Percentiles rank a stretch among this genome's conserved stretches.
Evolutionary conservation across 2,329 filamentous ascomycete genomes (phyloP).

Genomic region (Alternaria triticina): DNA sequence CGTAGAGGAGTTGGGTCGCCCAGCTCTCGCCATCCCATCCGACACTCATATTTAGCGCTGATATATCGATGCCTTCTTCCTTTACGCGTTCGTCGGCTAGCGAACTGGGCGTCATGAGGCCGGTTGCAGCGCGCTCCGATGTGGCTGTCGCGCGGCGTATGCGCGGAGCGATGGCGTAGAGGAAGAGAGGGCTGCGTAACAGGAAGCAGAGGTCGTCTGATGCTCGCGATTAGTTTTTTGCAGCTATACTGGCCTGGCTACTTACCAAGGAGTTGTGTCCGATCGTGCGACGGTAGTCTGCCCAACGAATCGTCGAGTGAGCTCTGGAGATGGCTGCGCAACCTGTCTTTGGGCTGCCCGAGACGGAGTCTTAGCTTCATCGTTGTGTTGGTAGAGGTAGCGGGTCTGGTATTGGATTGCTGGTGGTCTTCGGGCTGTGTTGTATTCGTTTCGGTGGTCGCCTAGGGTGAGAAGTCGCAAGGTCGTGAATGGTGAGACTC

Average conservation of each 20-base stretch:
- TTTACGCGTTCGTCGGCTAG: not conserved
- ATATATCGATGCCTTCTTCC: not conserved
- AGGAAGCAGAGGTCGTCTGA: conserved; percentile 15
- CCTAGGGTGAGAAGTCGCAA: not conserved
- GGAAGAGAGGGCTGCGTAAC: conserved; percentile 12
- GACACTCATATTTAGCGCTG: conserved; percentile 5
- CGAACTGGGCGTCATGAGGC: not conserved
- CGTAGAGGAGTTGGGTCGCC: conserved; percentile 8
- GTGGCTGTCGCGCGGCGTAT: not conserved
- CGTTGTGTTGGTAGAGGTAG: not conserved
- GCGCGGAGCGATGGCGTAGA: conserved; percentile 10
- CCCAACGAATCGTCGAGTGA: conserved; percentile 7
- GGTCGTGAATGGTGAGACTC: too few species aligned
- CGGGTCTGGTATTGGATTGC: not conserved
- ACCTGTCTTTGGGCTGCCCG: not conserved
- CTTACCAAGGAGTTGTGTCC: conserved; percentile 10
- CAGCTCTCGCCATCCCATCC: conserved; percentile 9
- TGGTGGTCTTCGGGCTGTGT: not conserved
- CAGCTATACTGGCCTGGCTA: not conserved
- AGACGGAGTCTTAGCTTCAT: not conserved
- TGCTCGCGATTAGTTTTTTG: not conserved
- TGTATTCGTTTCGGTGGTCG: not conserved
- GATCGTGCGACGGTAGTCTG: conserved; percentile 6
- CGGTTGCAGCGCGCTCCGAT: not conserved
- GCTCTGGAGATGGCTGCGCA: conserved; percentile 6